Conservation (phyloP, 208 protist genomes). For the Trichomonas gallinae region DNA sequence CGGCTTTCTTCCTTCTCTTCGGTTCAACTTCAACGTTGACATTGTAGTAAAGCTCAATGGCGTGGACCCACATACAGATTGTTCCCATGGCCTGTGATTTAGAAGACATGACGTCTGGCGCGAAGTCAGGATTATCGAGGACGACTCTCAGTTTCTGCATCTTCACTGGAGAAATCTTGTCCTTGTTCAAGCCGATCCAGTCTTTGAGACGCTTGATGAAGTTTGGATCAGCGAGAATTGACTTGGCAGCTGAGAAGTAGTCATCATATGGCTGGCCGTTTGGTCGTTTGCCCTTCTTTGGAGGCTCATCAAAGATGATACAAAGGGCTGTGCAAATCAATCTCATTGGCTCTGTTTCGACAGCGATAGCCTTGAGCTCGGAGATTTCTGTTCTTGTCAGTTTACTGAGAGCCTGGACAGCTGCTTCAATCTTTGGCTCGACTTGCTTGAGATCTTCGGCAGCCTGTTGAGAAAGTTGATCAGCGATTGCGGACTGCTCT, state of each 20-base stretch:
- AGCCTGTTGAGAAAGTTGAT: slow-evolving; percentile 66
- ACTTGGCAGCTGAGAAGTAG: neutral
- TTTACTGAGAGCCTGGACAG: slow-evolving; percentile 70
- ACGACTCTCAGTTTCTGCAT: slow-evolving; percentile 61
- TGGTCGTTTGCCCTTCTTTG: slow-evolving; percentile 37
- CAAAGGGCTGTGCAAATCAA: slow-evolving; percentile 81
- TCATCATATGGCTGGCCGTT: neutral
- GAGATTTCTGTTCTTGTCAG: slow-evolving; percentile 73
- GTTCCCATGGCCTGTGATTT: slow-evolving; percentile 75
- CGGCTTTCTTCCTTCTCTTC: slow-evolving; percentile 65
- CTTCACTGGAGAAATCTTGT: neutral
- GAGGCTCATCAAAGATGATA: slow-evolving; percentile 70
- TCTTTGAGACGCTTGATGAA: neutral
- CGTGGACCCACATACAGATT: slow-evolving; percentile 79
- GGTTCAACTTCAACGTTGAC: slow-evolving; percentile 73
- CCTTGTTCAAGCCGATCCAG: neutral
- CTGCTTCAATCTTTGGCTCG: slow-evolving; percentile 67
- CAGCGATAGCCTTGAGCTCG: slow-evolving; percentile 73
- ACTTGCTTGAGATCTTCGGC: slow-evolving; percentile 75
- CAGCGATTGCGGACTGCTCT: slow-evolving; percentile 54
- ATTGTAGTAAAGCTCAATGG: slow-evolving; percentile 54
- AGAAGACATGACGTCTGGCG: slow-evolving; percentile 65
- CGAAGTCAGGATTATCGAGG: slow-evolving; percentile 74
- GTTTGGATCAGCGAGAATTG: neutral
- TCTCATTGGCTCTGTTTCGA: slow-evolving; percentile 73